Evolutionary conservation across 768 basidiomycete genomes (phyloP).

Genomic region (Lentinula raphanica): DNA sequence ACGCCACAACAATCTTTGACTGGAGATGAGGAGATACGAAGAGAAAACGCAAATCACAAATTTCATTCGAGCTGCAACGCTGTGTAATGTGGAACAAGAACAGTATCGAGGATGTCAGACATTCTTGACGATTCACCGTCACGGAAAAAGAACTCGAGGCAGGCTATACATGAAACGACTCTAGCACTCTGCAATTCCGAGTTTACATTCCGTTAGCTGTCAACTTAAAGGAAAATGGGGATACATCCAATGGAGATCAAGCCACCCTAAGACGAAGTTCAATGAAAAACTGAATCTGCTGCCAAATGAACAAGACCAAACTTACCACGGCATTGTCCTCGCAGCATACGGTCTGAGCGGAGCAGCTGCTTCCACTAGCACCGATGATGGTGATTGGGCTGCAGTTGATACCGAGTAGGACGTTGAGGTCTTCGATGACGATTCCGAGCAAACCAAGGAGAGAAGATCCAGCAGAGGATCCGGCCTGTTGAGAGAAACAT

Average conservation of each 20-base stretch:
- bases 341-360: slow-evolving; percentile 9
- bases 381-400: slow-evolving; percentile 9
- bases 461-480: neutral
- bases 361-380: slow-evolving; percentile 4
- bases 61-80: too few relatives aligned
- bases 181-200: neutral
- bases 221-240: neutral
- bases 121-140: too few relatives aligned
- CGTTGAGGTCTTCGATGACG: slow-evolving; percentile 3
- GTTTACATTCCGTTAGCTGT: neutral
- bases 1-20: too few relatives aligned
- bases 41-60: too few relatives aligned
- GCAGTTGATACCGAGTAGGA: slow-evolving; percentile 7
- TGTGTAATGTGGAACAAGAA: too few relatives aligned
- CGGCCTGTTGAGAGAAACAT: neutral
- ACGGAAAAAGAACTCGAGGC: neutral
- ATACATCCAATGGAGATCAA: slow-evolving; percentile 12
- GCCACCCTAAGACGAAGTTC: slow-evolving; percentile 4
- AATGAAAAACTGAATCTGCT: neutral
- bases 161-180: neutral
- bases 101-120: too few relatives aligned
- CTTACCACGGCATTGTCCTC: slow-evolving; percentile 7
- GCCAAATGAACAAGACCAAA: neutral
- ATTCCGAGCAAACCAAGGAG: slow-evolving; percentile 5
- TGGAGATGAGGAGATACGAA: too few relatives aligned